These are phyloP conservation scores for Capsicum baccatum DNA, from an alignment of 257 asterid genomes.

Conservation along the genomic window DNA sequence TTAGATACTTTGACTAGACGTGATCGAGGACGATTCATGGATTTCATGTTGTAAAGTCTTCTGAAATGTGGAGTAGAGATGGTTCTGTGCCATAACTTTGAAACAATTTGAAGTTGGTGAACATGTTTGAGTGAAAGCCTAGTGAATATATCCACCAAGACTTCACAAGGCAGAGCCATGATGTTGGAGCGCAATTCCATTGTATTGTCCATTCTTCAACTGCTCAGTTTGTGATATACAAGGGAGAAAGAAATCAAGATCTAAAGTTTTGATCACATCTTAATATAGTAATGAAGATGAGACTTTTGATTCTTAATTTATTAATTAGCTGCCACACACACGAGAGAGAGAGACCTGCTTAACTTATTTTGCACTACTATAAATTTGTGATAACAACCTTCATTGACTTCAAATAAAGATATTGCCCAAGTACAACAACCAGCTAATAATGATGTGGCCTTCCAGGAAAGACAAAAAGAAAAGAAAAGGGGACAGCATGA, in stretches of 20 bases:
- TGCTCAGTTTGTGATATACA: background rate
- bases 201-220: background rate
- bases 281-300: background rate
- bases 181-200: background rate
- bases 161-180: constrained; percentile 6
- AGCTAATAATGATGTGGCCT: too few species aligned
- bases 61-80: constrained; percentile 20
- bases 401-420: background rate
- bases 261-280: background rate
- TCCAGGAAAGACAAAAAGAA: too few species aligned
- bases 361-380: background rate
- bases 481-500: too few species aligned
- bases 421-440: too few species aligned
- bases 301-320: background rate
- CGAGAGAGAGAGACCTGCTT: background rate
- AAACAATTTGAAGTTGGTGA: background rate
- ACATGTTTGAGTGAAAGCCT: constrained; percentile 13
- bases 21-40: background rate
- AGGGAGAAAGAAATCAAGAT: background rate
- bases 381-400: background rate
- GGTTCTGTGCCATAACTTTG: background rate
- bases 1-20: background rate
- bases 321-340: background rate
- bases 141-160: background rate
- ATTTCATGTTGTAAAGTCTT: constrained; percentile 14